Conservation (phyloP, 2,329 filamentous ascomycete species). For the Dothideomycetidae sp. region DNA sequence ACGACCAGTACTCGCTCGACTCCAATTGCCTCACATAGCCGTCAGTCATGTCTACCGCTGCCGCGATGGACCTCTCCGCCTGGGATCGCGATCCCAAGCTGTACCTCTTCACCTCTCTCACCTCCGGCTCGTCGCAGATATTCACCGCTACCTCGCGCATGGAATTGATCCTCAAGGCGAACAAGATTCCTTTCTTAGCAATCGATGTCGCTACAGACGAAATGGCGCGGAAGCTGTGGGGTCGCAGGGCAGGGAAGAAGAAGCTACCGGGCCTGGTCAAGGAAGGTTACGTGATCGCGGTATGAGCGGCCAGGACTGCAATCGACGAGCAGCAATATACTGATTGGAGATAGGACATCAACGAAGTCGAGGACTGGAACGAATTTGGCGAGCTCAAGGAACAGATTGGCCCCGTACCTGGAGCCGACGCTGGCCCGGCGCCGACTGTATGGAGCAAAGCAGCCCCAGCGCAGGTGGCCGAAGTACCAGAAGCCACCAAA, state of each 20-base stretch:
- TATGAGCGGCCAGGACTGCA: slow-evolving; percentile 35
- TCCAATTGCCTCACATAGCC: too few species aligned
- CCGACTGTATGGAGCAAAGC: slow-evolving; percentile 10
- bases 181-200: slow-evolving; percentile 85
- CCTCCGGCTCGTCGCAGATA: slow-evolving; percentile 88
- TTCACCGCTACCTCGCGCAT: slow-evolving; percentile 90
- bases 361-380: slow-evolving; percentile 97
- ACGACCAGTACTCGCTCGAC: too few species aligned
- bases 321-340: not conserved
- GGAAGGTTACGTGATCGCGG: slow-evolving; percentile 69
- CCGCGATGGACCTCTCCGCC: slow-evolving; percentile 25
- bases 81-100: slow-evolving; percentile 41
- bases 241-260: slow-evolving; percentile 66
- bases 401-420: slow-evolving; percentile 49
- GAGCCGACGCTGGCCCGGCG: slow-evolving; percentile 16
- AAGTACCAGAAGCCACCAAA: slow-evolving; percentile 16
- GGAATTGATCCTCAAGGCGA: slow-evolving; percentile 90
- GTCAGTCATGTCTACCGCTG: not conserved
- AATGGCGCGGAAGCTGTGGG: slow-evolving; percentile 77
- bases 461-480: slow-evolving; percentile 14
- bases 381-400: slow-evolving; percentile 91
- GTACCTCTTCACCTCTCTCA: slow-evolving; percentile 93
- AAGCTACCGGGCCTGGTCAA: slow-evolving; percentile 85
- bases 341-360: slow-evolving; percentile 59
- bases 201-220: slow-evolving; percentile 85